A percentile compares a stretch with the other conserved stretches of the same genome.
Conservation (phyloP, 345 rosid species). For the Salix arbutifolia region DNA sequence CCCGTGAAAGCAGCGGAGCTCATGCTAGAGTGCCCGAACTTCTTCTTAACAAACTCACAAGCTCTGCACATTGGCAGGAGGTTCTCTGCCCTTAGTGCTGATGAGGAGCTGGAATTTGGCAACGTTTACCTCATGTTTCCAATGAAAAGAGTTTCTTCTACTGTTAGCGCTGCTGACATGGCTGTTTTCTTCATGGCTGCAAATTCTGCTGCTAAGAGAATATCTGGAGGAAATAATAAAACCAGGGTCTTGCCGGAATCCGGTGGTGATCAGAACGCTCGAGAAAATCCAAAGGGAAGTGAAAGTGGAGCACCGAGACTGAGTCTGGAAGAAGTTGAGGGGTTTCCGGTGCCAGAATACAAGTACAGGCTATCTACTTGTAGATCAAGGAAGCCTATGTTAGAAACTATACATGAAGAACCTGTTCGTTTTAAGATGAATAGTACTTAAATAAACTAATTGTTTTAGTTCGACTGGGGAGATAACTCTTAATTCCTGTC, state of each 20-base stretch:
- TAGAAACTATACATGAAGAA: slow-evolving; percentile 26
- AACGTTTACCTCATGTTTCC: slow-evolving; percentile 71
- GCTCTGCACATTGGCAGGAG: slow-evolving; percentile 64
- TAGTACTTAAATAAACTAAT: neutral
- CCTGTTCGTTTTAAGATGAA: slow-evolving; percentile 5
- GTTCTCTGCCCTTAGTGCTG: slow-evolving; percentile 66
- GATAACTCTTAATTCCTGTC: neutral
- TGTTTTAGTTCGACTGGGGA: neutral
- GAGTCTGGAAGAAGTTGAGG: slow-evolving; percentile 8
- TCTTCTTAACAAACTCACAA: slow-evolving; percentile 61
- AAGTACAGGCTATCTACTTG: slow-evolving; percentile 14
- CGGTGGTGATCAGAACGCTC: neutral
- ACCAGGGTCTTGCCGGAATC: slow-evolving; percentile 15
- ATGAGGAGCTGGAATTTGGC: slow-evolving; percentile 61
- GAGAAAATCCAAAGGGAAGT: neutral
- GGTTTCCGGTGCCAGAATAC: slow-evolving; percentile 7
- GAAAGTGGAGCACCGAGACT: neutral
- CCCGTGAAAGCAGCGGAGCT: slow-evolving; percentile 77
- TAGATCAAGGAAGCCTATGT: slow-evolving; percentile 23
- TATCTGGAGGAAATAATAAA: slow-evolving; percentile 19
- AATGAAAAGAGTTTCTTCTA: slow-evolving; percentile 59
- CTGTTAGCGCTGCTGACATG: slow-evolving; percentile 61
- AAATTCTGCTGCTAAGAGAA: slow-evolving; percentile 44
- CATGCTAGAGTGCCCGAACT: slow-evolving; percentile 78
- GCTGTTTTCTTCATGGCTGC: slow-evolving; percentile 52